Evolutionary conservation across 2,329 filamentous ascomycete genomes (phyloP).

Genomic region (Pseudocercospora fuligena): DNA sequence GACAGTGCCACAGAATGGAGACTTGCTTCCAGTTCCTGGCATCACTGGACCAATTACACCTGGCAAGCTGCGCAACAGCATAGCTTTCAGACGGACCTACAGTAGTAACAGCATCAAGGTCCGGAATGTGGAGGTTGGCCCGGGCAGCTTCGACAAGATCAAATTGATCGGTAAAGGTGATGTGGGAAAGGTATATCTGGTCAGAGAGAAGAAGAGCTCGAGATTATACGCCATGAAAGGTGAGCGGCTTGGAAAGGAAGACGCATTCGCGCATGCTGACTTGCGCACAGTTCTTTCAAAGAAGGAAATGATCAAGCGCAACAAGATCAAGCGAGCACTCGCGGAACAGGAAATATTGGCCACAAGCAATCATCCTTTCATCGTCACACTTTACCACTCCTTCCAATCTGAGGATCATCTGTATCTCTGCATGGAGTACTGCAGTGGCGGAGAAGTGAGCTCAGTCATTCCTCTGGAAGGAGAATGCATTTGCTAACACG

Average conservation of each 20-base stretch:
- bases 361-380: constrained; percentile 98
- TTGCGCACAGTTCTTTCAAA: constrained; percentile 81
- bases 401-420: constrained; percentile 99
- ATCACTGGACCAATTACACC: constrained; percentile 68
- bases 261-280: not conserved
- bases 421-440: constrained; percentile 99
- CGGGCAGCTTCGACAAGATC: constrained; percentile 97
- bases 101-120: constrained; percentile 99
- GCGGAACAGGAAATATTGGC: constrained; percentile 98
- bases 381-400: constrained; percentile 97
- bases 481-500: not conserved
- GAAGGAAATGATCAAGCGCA: constrained; percentile 99
- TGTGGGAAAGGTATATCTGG: constrained; percentile 96
- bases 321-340: constrained; percentile 98
- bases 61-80: constrained; percentile 65
- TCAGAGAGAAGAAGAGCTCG: constrained; percentile 96
- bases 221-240: constrained; percentile 98
- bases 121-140: constrained; percentile 92
- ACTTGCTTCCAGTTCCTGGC: constrained; percentile 43
- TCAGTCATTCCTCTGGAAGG: no score
- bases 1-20: constrained; percentile 43
- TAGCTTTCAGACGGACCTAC: constrained; percentile 90
- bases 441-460: constrained; percentile 79
- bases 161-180: constrained; percentile 99
- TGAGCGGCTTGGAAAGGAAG: constrained; percentile 45